Evolutionary conservation across 2,329 filamentous ascomycete genomes (phyloP).

Genomic region (Diplodia mutila): DNA sequence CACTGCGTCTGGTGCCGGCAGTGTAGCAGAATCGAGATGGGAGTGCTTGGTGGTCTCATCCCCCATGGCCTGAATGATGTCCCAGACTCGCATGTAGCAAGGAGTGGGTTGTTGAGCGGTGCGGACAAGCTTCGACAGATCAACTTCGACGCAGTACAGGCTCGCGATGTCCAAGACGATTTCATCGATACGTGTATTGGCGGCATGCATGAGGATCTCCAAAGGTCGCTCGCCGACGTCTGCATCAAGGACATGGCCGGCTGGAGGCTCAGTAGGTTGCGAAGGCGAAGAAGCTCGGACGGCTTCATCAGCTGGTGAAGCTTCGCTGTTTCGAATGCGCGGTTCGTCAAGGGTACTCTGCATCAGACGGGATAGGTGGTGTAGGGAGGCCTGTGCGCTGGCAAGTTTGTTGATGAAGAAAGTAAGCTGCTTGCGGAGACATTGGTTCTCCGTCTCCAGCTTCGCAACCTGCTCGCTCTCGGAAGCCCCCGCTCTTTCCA

Average conservation of each 20-base stretch:
- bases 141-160: background rate
- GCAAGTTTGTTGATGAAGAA: background rate
- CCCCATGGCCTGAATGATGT: background rate
- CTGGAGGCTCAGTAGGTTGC: background rate
- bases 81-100: background rate
- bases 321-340: too few species aligned
- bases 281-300: background rate
- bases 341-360: background rate
- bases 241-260: background rate
- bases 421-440: background rate
- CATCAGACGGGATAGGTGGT: background rate
- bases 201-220: background rate
- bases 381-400: background rate
- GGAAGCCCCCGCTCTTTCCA: background rate
- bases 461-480: background rate
- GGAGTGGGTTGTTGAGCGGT: background rate
- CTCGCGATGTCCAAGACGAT: background rate
- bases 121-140: background rate
- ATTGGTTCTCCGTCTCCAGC: background rate
- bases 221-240: background rate
- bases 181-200: background rate
- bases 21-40: background rate
- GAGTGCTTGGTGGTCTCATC: background rate
- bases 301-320: background rate
- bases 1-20: background rate